A percentile compares a stretch with the other conserved stretches of the same genome.
These are phyloP conservation scores for Lotus japonicus DNA, from an alignment of 306 rosid genomes.

Conservation along the genomic window DNA sequence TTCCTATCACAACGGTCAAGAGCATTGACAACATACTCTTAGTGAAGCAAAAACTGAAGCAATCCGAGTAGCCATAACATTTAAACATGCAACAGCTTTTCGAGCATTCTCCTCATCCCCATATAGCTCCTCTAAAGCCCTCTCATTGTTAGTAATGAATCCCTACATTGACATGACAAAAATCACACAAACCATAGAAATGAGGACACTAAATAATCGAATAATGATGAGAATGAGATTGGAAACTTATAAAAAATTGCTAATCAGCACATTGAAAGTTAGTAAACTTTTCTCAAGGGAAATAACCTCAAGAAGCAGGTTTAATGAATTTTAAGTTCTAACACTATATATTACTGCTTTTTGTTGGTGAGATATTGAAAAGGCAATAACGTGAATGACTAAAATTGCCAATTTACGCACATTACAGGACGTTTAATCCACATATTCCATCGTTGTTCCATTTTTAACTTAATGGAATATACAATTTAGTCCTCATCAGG, in stretches of 20 bases:
- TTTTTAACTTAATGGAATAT: background rate
- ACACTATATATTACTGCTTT: background rate
- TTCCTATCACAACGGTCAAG: conserved; percentile 1
- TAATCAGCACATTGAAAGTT: conserved; percentile 3
- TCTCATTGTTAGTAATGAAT: conserved; percentile 79
- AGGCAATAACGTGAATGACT: conserved; percentile 3
- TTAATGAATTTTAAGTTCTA: conserved; percentile 6
- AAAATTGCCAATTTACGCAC: conserved; percentile 10
- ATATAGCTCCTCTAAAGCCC: conserved; percentile 83
- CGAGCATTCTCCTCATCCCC: conserved; percentile 74
- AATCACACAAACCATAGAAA: background rate
- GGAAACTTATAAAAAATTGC: conserved; percentile 2
- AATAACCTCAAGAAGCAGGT: background rate
- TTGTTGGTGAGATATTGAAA: background rate
- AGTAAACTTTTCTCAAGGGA: background rate
- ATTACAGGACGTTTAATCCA: background rate
- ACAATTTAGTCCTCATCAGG: background rate
- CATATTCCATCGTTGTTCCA: conserved; percentile 3
- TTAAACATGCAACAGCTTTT: conserved; percentile 57
- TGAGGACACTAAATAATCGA: conserved; percentile 12
- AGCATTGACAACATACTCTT: conserved; percentile 45
- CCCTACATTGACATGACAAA: conserved; percentile 45
- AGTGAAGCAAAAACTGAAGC: conserved; percentile 97
- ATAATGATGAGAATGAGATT: conserved; percentile 22
- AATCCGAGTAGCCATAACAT: conserved; percentile 75